phyloP scores from a whole-genome alignment of 768 basidiomycete species.

The Dentipellis sp. region DNA sequence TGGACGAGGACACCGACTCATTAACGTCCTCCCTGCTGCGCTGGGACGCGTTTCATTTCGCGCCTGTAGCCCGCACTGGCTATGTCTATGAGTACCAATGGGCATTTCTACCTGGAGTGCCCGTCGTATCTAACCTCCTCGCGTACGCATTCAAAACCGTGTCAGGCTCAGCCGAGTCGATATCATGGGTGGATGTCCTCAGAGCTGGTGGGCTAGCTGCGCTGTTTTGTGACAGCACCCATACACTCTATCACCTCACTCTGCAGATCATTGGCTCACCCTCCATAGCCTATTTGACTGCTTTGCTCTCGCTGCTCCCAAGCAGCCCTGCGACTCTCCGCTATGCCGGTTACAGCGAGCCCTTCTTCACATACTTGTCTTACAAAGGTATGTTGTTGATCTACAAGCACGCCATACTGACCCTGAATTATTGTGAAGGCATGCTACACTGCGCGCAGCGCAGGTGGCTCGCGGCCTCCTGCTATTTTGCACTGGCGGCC shows the following conservation, averaged over 20 bases:
- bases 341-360: constrained; percentile 72
- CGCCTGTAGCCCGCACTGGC: constrained; percentile 49
- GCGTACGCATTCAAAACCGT: not conserved
- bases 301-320: constrained; percentile 65
- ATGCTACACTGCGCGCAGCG: constrained; percentile 45
- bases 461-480: constrained; percentile 46
- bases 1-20: not conserved
- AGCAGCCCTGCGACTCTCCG: constrained; percentile 72
- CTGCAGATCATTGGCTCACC: constrained; percentile 44
- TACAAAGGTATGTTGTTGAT: constrained; percentile 46
- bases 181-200: constrained; percentile 21
- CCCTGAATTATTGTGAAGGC: constrained; percentile 25
- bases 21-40: constrained; percentile 38
- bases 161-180: not conserved
- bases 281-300: constrained; percentile 49
- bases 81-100: constrained; percentile 71
- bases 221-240: constrained; percentile 25
- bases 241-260: constrained; percentile 50
- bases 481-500: constrained; percentile 55
- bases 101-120: constrained; percentile 77
- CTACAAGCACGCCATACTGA: not conserved
- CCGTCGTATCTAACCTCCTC: constrained; percentile 38
- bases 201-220: constrained; percentile 29
- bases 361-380: constrained; percentile 76
- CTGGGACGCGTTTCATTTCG: constrained; percentile 88